phyloP scores from a whole-genome alignment of 768 basidiomycete species.

The Rhizopogon sp. region DNA sequence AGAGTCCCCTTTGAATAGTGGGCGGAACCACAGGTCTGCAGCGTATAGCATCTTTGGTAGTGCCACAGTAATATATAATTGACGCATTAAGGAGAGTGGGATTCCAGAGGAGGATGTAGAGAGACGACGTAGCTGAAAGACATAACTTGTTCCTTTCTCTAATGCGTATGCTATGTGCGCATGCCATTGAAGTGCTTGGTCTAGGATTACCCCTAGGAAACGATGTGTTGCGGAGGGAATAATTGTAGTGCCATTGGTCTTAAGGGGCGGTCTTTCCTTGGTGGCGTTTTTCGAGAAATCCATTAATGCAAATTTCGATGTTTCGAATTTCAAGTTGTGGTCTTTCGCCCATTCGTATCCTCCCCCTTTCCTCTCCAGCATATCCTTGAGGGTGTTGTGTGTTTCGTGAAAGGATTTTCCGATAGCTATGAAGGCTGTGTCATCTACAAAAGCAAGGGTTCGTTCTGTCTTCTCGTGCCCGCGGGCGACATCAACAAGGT shows the following conservation, averaged over 20 bases:
- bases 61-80: too few species aligned
- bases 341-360: constrained; percentile 8
- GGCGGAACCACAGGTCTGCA: too few species aligned
- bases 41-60: too few species aligned
- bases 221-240: not conserved
- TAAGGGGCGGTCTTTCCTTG: not conserved
- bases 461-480: too few species aligned
- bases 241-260: not conserved
- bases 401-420: not conserved
- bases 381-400: constrained; percentile 11
- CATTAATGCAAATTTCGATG: constrained; percentile 14
- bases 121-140: too few species aligned
- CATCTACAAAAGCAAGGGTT: too few species aligned
- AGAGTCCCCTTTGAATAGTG: too few species aligned
- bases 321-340: constrained; percentile 21
- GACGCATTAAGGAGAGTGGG: too few species aligned
- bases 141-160: not conserved
- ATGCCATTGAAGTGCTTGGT: not conserved
- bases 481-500: too few species aligned
- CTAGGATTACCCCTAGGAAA: constrained; percentile 3
- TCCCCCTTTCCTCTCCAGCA: constrained; percentile 19
- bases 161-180: not conserved
- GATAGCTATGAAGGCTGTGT: too few species aligned
- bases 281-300: not conserved
- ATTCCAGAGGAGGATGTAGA: too few species aligned